phyloP scores from a whole-genome alignment of 192 early-diverging fungal genomes.

The Backusella sp. region DNA sequence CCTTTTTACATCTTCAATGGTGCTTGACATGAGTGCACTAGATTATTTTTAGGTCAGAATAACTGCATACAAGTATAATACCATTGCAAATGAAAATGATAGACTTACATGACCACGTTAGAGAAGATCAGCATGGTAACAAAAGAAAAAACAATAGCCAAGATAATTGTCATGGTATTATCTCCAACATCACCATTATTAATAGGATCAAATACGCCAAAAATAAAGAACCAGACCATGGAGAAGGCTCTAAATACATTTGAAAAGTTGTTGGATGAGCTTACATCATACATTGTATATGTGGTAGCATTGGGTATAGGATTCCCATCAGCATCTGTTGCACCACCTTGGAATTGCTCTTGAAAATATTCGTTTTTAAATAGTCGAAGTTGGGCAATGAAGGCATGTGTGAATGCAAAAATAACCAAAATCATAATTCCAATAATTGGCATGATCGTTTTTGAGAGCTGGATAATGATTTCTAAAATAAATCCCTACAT shows the following conservation, averaged over 20 bases:
- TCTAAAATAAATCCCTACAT: neutral
- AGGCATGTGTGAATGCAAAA: conserved; percentile 10
- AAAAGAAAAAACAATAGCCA: neutral
- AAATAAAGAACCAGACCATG: conserved; percentile 4
- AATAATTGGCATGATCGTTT: neutral
- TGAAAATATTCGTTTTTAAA: neutral
- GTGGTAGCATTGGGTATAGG: neutral
- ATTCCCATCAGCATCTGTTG: neutral
- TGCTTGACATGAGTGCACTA: neutral
- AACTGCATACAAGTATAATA: no score
- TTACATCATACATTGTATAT: neutral
- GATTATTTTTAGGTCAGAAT: neutral
- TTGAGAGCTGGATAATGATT: conserved; percentile 1
- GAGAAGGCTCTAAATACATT: neutral
- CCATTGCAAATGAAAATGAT: no score
- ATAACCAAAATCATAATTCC: conserved; percentile 1
- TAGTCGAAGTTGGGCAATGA: neutral
- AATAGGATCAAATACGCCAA: conserved; percentile 2
- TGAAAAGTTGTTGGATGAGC: neutral
- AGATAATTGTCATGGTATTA: neutral
- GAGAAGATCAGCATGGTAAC: neutral
- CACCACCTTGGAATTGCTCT: neutral
- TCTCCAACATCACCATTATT: neutral
- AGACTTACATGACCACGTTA: conserved; percentile 13
- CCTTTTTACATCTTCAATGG: neutral